Evolutionary conservation across 2,329 filamentous ascomycete species (phyloP), one percentile per base, ranked within the genome.

Genomic region (Paracoccidioides lutzii): DNA sequence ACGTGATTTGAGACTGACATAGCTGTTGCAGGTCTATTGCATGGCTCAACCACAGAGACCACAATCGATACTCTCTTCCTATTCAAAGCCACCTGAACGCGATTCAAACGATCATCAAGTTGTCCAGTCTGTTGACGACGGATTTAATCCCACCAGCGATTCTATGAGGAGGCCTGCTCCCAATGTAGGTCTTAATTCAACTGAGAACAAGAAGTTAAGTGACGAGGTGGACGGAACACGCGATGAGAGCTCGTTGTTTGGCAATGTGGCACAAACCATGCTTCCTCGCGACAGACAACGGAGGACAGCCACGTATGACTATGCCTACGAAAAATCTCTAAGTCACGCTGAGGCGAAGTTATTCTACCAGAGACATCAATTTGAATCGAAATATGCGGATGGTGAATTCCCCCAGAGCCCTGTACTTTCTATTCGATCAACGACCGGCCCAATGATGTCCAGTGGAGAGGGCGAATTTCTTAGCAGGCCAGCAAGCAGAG

Each of bases 281-380:
- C 65, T 73, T 28, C 65, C 70, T 42, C 65, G 71, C 60, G 73
- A 74, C 58, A 66, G 65, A 43, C 78, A 81, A 66, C 73, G 77
- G 56, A 85, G 84, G 67, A 95, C 90, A 7, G 88, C 90, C 22
- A 94, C 90, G 67, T 96, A 95, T 73, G 90, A 96, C 71, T 89
- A 91, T 65, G 85, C 91, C 53, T 87, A 88, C 54, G 93, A 98
- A 72, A 94, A 93, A 65, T 88, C 91, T 66, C 87, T 95, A 83
- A 94, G 86, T 66, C 90, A 95, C 70, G 85, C 88, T 32, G 93
- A 98, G 69, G 88, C 91, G 58, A 97, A 95, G 71, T 80, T 96
- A 59, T 95, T 97, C 74, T 98, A 95, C 70, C 91, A 96, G 73
- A 81, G 88, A 61, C 90, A 88, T 71, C 87, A 90, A 70, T 76